Evolutionary conservation across 495 filamentous ascomycete species (phyloP).

Genomic region (Bacidia rubella): DNA sequence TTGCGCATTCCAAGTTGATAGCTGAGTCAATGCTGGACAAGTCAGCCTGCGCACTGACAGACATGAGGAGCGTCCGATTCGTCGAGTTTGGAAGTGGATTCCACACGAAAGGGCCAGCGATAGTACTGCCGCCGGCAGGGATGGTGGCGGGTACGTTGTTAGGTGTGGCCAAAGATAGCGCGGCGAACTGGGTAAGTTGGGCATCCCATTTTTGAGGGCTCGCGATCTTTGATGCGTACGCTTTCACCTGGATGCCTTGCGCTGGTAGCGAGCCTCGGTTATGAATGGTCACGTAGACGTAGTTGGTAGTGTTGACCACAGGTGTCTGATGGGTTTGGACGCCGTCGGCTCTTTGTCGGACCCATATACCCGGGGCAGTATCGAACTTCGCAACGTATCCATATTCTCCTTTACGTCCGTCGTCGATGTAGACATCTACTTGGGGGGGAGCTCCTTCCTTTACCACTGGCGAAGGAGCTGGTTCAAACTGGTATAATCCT

Average conservation of each 20-base stretch:
- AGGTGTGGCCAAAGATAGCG: neutral
- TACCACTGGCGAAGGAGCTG: neutral
- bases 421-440: neutral
- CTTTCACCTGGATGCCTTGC: neutral
- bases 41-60: neutral
- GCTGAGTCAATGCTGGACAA: neutral
- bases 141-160: neutral
- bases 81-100: neutral
- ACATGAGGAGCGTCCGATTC: neutral
- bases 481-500: neutral
- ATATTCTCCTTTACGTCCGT: neutral
- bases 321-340: neutral
- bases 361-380: neutral
- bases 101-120: neutral
- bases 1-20: neutral
- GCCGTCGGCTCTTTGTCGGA: neutral
- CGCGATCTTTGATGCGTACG: neutral
- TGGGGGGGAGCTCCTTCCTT: neutral
- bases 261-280: neutral
- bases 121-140: neutral
- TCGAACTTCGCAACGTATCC: neutral
- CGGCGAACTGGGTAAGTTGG: neutral
- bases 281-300: neutral
- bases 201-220: neutral
- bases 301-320: neutral